Evolutionary conservation across 208 protist species (phyloP), one percentile per base, ranked within the genome.

Genomic region (Leishmania major): DNA sequence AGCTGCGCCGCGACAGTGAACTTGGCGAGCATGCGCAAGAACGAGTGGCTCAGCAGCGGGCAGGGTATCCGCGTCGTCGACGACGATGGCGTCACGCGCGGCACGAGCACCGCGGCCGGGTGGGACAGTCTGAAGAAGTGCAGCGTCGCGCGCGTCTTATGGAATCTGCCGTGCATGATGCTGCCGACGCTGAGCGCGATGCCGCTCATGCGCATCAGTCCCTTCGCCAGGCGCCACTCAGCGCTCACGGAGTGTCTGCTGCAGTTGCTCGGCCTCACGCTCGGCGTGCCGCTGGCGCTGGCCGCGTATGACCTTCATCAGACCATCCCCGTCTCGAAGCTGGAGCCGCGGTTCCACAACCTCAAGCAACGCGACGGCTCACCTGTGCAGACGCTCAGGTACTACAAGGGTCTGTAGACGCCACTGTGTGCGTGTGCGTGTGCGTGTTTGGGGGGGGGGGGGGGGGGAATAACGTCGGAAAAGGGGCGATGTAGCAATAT

Each of bases 21-120:
- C 85, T 85, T 98, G 35, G 87, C 94, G 51, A 87, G 97, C 76
- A 97, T 97, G 94, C 94, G 94, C 70, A 92, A 98, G 92, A 96
- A 95, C 87, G 93, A 94, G 85, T 97, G 94, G 88, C 94, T 96
- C 81, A 70, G 90, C 45, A 89, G 92, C 64, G 91, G 89, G 64
- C 75, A 84, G 40, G 94, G 97, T 25, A 91, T 99, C 77, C 84
- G 88, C 57, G 89, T 99, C 7, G 92, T 90, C 59, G 96, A 99
- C 80, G 93, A 97, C 84, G 92, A 98, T 74, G 93, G 93, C 67
- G 80, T 79, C 28, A 79, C 91, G 51, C 85, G 93, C 45, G 97
- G 97, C 49, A 88, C 87, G 51, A 97, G 92, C 83, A 75, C 81
- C 40, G 89, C 80, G 15, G 97, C 97, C 1, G 97, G 97, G 17